phyloP scores from a whole-genome alignment of 2,329 filamentous ascomycete species.

The Pestalotiopsis sp. region DNA sequence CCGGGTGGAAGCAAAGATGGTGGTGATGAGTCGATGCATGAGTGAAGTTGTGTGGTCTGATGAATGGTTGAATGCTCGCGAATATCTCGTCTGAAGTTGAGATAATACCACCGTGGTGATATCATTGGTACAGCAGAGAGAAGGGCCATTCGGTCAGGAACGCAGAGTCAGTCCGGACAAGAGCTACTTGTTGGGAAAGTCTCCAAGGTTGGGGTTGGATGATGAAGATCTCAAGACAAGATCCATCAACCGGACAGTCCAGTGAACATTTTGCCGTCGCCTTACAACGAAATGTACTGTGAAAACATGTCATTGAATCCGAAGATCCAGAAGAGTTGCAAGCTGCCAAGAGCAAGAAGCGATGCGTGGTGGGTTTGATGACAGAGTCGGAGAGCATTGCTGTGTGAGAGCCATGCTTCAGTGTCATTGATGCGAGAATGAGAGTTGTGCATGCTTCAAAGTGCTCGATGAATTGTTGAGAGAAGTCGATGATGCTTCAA shows the following conservation, averaged over 20 bases:
- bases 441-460: no score
- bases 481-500: not conserved
- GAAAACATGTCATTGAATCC: not conserved
- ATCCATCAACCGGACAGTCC: not conserved
- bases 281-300: not conserved
- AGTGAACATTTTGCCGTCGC: not conserved
- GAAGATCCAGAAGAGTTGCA: not conserved
- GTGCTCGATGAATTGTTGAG: not conserved
- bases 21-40: no score
- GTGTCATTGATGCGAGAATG: no score
- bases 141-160: not conserved
- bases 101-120: no score
- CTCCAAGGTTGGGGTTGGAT: not conserved
- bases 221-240: not conserved
- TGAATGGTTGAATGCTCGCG: no score
- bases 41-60: no score
- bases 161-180: not conserved
- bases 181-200: not conserved
- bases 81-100: no score
- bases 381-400: not conserved
- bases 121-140: not conserved
- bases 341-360: not conserved
- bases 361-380: not conserved
- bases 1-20: no score
- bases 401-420: no score